Conservation (phyloP, 169 alveolate species). For the Babesia bovis region DNA sequence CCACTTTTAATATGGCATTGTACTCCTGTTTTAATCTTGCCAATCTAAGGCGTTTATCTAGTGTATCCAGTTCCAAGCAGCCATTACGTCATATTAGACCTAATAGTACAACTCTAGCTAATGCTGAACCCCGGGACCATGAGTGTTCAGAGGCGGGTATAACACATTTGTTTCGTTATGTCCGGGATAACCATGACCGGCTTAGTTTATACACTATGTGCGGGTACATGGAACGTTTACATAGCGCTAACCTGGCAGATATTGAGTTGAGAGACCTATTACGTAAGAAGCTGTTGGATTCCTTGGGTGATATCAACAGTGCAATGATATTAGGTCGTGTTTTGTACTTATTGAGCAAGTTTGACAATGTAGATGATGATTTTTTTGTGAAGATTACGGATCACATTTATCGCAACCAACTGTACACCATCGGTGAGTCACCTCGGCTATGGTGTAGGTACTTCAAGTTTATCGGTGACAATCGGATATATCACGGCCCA, state of each 20-base stretch:
- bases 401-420: conserved; percentile 35
- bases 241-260: conserved; percentile 37
- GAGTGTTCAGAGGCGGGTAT: conserved; percentile 12
- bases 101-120: too few relatives aligned
- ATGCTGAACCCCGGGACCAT: neutral
- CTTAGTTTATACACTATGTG: conserved; percentile 26
- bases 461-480: conserved; percentile 58
- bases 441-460: conserved; percentile 52
- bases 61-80: too few relatives aligned
- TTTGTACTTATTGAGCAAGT: conserved; percentile 32
- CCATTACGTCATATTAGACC: too few relatives aligned
- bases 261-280: conserved; percentile 5
- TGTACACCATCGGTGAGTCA: conserved; percentile 31
- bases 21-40: too few relatives aligned
- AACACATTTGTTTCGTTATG: conserved; percentile 31
- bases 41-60: too few relatives aligned
- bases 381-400: conserved; percentile 41
- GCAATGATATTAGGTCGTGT: conserved; percentile 33
- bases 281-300: conserved; percentile 5
- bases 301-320: conserved; percentile 14
- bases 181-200: conserved; percentile 31
- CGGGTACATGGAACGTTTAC: conserved; percentile 25
- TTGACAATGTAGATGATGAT: conserved; percentile 37
- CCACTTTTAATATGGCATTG: too few relatives aligned
- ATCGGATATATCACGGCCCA: conserved; percentile 43